A percentile compares a stretch with the other conserved stretches of the same genome.
Evolutionary conservation across 2,329 filamentous ascomycete genomes (phyloP).

Genomic region (Graphiopsis chlorocephala): DNA sequence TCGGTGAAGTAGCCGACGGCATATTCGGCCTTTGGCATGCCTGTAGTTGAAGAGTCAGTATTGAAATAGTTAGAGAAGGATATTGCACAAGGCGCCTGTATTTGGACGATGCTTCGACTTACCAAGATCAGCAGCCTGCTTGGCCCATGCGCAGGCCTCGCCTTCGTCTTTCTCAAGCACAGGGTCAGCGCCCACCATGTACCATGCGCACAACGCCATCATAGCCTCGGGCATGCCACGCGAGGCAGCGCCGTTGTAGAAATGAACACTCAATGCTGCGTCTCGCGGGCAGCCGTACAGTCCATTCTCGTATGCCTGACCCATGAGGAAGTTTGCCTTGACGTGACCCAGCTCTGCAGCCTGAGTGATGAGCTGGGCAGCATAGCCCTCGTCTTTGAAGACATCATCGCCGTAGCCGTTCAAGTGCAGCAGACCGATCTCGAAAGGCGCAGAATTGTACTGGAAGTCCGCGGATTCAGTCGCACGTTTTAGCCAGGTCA

Average conservation of each 20-base stretch:
- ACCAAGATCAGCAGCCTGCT: conserved; percentile 82
- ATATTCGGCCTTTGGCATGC: conserved; percentile 73
- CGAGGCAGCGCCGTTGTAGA: conserved; percentile 91
- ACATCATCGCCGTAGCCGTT: conserved; percentile 92
- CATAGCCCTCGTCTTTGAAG: conserved; percentile 86
- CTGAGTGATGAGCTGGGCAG: conserved; percentile 90
- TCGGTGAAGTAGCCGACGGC: conserved; percentile 96
- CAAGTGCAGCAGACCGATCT: conserved; percentile 84
- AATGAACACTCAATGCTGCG: conserved; percentile 90
- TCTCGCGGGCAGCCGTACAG: conserved; percentile 83
- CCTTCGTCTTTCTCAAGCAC: conserved; percentile 92
- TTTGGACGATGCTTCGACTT: conserved; percentile 44
- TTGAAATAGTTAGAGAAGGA: neutral
- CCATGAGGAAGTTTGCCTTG: conserved; percentile 82
- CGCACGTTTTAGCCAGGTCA: conserved; percentile 95
- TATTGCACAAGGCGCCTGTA: neutral
- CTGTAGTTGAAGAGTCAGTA: conserved; percentile 39
- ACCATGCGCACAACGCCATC: conserved; percentile 99
- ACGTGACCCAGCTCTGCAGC: conserved; percentile 87
- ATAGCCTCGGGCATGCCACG: conserved; percentile 80
- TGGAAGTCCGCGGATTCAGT: conserved; percentile 84
- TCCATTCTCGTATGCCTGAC: conserved; percentile 96
- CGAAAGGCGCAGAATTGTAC: conserved; percentile 90
- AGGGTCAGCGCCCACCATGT: conserved; percentile 89
- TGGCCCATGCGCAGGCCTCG: conserved; percentile 96